Evolutionary conservation across 345 rosid species (phyloP), one percentile per base, ranked within the genome.

Genomic region (Rubroshorea leprosula): DNA sequence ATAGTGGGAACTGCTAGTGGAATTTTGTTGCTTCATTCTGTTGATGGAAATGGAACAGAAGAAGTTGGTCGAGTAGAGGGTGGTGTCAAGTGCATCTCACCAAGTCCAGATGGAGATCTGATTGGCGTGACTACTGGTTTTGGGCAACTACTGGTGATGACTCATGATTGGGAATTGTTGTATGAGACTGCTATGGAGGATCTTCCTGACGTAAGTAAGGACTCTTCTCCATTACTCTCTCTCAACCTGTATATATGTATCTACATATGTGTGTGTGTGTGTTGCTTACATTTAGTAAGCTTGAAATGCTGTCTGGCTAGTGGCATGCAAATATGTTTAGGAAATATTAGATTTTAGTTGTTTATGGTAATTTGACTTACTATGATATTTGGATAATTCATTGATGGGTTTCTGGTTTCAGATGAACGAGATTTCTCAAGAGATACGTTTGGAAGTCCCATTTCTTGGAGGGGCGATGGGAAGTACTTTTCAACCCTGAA

Each of bases 401-500:
- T 45, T 58, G 27, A 24, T 10, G 49, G 12, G 11, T n/a, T 11
- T 51, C 27, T 60, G 62, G 63, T 23, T 70, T 71, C 65, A 78
- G 95, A 77, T 77, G 83, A 70, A 62, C 54, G 65, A 1, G 71
- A 72, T 18, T 49, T 67, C 31, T 21, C 74, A 47, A 54, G 41
- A 54, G 26, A 54, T 61, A 51, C 55, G 18, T 76, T 64, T 59
- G 80, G 66, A 67, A 67, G 76, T 73, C 72, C 80, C 25, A 68
- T 89, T 61, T 77, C 96, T 39, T 93, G 97, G 97, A 74, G 97
- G 58, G 99, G 99, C 46, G 99, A 93, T 82, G 99, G 96, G 4
- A 93, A 83, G 68, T 89, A 80, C 68, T 80, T 93, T 46, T 87
- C 83, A 3, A 87, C 95, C 11, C 60, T 93, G 54, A 71, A 75